Percentiles rank a stretch among this genome's conserved stretches.
These are phyloP conservation scores for Coemansia sp. DNA, from an alignment of 192 early-diverging fungal species.

Conservation along the genomic window DNA sequence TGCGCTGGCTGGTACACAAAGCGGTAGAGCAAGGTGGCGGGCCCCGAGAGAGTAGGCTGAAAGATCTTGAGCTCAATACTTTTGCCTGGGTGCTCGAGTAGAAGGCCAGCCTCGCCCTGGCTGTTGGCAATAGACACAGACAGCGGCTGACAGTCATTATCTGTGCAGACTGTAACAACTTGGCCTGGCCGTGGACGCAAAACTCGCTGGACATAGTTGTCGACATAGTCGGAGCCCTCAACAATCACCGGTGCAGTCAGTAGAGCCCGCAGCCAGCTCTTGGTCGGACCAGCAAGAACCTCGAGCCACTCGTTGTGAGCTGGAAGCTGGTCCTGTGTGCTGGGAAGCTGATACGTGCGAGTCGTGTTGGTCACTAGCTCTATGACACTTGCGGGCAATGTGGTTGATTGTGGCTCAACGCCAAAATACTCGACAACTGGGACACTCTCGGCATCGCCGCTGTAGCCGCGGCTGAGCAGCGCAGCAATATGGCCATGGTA, in stretches of 20 bases:
- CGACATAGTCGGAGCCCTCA: slow-evolving; percentile 58
- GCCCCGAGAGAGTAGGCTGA: not conserved
- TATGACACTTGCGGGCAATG: not conserved
- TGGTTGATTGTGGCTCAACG: not conserved
- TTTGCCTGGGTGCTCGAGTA: not conserved
- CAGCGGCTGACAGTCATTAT: not conserved
- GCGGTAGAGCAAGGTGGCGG: not conserved
- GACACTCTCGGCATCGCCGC: slow-evolving; percentile 56
- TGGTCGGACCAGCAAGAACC: slow-evolving; percentile 61
- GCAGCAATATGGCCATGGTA: slow-evolving; percentile 74
- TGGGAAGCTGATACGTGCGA: slow-evolving; percentile 12
- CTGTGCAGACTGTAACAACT: slow-evolving; percentile 15
- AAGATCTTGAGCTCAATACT: not conserved
- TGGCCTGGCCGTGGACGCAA: slow-evolving; percentile 60
- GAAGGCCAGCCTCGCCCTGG: not conserved
- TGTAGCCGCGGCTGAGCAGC: slow-evolving; percentile 71
- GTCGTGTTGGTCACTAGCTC: not conserved
- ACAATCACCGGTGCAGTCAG: slow-evolving; percentile 69
- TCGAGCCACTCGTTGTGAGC: slow-evolving; percentile 59
- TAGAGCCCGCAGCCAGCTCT: slow-evolving; percentile 81
- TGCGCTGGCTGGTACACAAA: slow-evolving; percentile 13
- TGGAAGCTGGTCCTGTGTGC: slow-evolving; percentile 2
- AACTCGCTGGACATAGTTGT: slow-evolving; percentile 59
- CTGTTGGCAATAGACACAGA: not conserved
- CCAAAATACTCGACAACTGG: slow-evolving; percentile 79